Evolutionary conservation across 2,329 filamentous ascomycete genomes (phyloP).

Genomic region (Zarea fungicola): DNA sequence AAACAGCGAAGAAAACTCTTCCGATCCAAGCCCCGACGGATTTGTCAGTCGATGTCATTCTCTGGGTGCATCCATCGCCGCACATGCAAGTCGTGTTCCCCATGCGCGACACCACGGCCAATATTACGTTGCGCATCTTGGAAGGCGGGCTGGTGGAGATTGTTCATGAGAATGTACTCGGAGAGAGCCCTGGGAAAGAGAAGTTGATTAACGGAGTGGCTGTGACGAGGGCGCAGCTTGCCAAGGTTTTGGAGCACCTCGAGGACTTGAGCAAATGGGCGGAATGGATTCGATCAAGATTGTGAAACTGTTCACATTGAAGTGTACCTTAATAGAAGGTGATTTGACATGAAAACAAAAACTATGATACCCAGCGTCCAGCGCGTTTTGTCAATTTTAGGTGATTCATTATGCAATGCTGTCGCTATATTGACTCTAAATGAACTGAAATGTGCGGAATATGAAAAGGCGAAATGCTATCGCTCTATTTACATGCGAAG

Average conservation of each 20-base stretch:
- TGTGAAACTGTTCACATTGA: slow-evolving; percentile 21
- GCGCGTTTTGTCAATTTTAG: neutral
- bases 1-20: neutral
- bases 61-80: slow-evolving; percentile 45
- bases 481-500: neutral
- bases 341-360: neutral
- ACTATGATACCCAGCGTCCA: slow-evolving; percentile 6
- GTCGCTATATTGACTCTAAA: neutral
- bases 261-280: slow-evolving; percentile 50
- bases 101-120: slow-evolving; percentile 42
- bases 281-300: slow-evolving; percentile 44
- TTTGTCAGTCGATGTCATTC: slow-evolving; percentile 45
- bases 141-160: slow-evolving; percentile 56
- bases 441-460: neutral
- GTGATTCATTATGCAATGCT: neutral
- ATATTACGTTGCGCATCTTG: slow-evolving; percentile 53
- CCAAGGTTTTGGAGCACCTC: slow-evolving; percentile 40
- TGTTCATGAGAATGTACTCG: slow-evolving; percentile 48
- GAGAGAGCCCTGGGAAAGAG: slow-evolving; percentile 28
- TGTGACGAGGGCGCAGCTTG: slow-evolving; percentile 38
- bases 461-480: neutral
- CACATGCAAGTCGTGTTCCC: slow-evolving; percentile 51
- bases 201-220: slow-evolving; percentile 15
- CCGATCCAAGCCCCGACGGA: slow-evolving; percentile 11
- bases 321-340: neutral